Base-by-base conservation (phyloP, 169 alveolate genomes). In the Cryptosporidium meleagridis region DNA sequence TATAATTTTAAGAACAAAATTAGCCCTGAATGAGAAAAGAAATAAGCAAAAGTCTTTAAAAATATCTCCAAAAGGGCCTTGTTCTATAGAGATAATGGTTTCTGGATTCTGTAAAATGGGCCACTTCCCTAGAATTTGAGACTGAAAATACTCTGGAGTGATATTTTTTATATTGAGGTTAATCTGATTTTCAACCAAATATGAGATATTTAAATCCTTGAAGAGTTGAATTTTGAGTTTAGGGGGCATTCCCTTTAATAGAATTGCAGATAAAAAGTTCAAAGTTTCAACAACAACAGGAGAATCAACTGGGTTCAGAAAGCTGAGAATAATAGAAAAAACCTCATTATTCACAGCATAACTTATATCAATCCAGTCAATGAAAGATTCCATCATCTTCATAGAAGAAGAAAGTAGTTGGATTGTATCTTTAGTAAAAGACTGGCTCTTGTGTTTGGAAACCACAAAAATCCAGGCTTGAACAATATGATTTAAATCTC, bases 331-430 rank as follows among this genome's bases (percentile, higher is more conserved):
- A 4, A 80, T 61, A 33, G 73, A 26, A 29, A 80, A 14, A 35
- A 80, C 89, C 41, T 80, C 89, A 16, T 80, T 44, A n/a, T 67
- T 80, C 9, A 80, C 48, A 35, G 89, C 72, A 62, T 80, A 80
- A n/a, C 68, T 62, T 29, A 80, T 61, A 65, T 80, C 89, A 39
- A 80, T 80, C 89, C 89, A 80, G 41, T 61, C 59, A 44, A 80
- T 67, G 26, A 61, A 80, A 18, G 89, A 80, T 21, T 80, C 80
- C 80, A 80, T 39, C 59, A 80, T 53, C 10, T 41, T 62, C 51
- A 80, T 45, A 9, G 89, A 61, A 3, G 69, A 65, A 29, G 89
- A 80, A 45, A 80, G 75, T 8, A 80, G 44, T 21, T 61, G 65
- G 14, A 80, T 65, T 2, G 9, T 67, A 14, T 62, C 68, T 14